Evolutionary conservation across 2,329 filamentous ascomycete species (phyloP).

Genomic region (Colletotrichum limetticola): DNA sequence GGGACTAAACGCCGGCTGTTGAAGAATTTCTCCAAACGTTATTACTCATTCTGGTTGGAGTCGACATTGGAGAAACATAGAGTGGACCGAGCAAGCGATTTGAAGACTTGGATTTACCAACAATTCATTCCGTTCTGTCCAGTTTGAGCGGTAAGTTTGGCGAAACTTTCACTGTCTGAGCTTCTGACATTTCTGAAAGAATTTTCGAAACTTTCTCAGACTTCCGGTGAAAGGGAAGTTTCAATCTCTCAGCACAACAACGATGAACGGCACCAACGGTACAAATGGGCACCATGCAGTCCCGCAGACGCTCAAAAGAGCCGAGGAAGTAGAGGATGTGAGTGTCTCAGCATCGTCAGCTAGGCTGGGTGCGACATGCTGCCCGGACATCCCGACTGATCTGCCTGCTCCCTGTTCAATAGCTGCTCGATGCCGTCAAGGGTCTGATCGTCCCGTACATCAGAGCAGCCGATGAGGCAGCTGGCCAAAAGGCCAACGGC

Average conservation of each 20-base stretch:
- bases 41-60: background rate
- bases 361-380: too few relatives aligned
- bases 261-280: slow-evolving; percentile 32
- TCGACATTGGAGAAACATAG: background rate
- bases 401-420: slow-evolving; percentile 24
- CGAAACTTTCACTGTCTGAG: background rate
- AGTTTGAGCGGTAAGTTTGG: background rate
- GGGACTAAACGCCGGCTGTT: background rate
- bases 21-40: slow-evolving; percentile 16
- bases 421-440: slow-evolving; percentile 77
- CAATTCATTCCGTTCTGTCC: too few relatives aligned
- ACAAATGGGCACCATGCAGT: slow-evolving; percentile 23
- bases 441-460: slow-evolving; percentile 78
- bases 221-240: background rate
- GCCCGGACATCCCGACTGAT: background rate
- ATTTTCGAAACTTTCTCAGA: background rate
- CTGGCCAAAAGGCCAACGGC: slow-evolving; percentile 62
- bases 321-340: slow-evolving; percentile 59
- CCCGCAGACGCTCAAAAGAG: slow-evolving; percentile 45
- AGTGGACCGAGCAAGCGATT: background rate
- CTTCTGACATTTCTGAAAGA: background rate
- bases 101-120: too few relatives aligned
- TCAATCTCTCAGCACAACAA: background rate
- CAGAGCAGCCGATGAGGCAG: slow-evolving; percentile 73
- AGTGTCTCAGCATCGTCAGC: slow-evolving; percentile 37